Conservation (phyloP, 1,284 basidiomycete species). For the Megacollybia platyphylla region DNA sequence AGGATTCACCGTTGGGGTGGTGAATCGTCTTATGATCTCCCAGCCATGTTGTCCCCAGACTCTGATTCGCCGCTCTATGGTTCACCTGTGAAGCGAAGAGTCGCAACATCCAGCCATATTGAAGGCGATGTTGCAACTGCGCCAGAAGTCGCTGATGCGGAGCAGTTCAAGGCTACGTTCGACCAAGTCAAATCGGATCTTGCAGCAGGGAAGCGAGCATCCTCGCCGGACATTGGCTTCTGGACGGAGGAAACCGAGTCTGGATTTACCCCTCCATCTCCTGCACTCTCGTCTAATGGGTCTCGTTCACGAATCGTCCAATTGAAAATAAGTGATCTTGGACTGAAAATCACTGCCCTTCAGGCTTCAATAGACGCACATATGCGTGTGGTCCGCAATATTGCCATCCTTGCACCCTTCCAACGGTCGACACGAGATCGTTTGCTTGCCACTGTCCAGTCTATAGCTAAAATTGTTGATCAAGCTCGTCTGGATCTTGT, state of each 20-base stretch:
- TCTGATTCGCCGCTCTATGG: slow-evolving; percentile 11
- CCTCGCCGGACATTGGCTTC: slow-evolving; percentile 11
- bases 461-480: slow-evolving; percentile 55
- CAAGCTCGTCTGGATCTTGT: slow-evolving; percentile 63
- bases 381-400: slow-evolving; percentile 66
- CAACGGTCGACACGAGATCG: slow-evolving; percentile 72
- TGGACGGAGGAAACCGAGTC: not conserved
- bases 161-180: slow-evolving; percentile 71
- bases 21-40: slow-evolving; percentile 21
- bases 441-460: slow-evolving; percentile 50
- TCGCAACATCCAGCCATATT: slow-evolving; percentile 19
- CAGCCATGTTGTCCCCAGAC: slow-evolving; percentile 25
- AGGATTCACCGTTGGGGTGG: slow-evolving; percentile 34
- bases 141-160: slow-evolving; percentile 38
- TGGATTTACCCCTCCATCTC: not conserved
- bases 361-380: slow-evolving; percentile 59
- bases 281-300: slow-evolving; percentile 4
- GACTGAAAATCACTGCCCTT: slow-evolving; percentile 41
- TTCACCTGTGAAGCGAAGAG: slow-evolving; percentile 14
- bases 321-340: slow-evolving; percentile 53
- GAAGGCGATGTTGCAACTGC: slow-evolving; percentile 29
- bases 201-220: slow-evolving; percentile 30
- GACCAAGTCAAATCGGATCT: slow-evolving; percentile 78
- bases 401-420: slow-evolving; percentile 83
- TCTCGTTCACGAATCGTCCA: slow-evolving; percentile 43